phyloP scores from a whole-genome alignment of 345 rosid genomes.

The Citrus glauca region DNA sequence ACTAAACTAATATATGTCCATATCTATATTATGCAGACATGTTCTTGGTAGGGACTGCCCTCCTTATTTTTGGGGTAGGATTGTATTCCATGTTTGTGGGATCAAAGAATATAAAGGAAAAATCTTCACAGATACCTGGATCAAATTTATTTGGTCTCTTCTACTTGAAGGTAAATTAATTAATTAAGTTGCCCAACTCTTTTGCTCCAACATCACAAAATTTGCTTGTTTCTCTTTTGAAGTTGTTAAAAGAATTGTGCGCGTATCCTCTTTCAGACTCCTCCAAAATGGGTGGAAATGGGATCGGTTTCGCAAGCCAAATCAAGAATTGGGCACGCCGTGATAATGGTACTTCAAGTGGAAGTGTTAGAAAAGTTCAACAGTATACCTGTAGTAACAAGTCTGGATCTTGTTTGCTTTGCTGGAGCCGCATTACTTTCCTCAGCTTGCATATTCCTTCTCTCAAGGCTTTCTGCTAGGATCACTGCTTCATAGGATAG shows the following conservation, averaged over 20 bases:
- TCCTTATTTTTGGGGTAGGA: conserved; percentile 60
- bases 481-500: background rate
- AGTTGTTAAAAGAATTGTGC: background rate
- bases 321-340: conserved; percentile 63
- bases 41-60: conserved; percentile 60
- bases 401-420: conserved; percentile 66
- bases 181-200: background rate
- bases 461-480: conserved; percentile 45
- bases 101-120: conserved; percentile 23
- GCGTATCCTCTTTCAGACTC: conserved; percentile 27
- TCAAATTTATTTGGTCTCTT: conserved; percentile 60
- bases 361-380: conserved; percentile 67
- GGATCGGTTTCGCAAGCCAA: conserved; percentile 58
- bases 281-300: conserved; percentile 50
- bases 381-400: conserved; percentile 38
- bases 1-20: background rate
- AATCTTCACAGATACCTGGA: conserved; percentile 18
- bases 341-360: conserved; percentile 69
- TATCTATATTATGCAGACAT: conserved; percentile 44
- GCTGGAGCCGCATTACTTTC: conserved; percentile 56
- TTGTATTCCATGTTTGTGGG: conserved; percentile 60
- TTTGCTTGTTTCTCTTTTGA: background rate
- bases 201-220: background rate
- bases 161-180: conserved; percentile 31
- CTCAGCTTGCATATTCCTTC: conserved; percentile 54